phyloP scores from a whole-genome alignment of 2,329 filamentous ascomycete species.

The Epichloe glyceriae region DNA sequence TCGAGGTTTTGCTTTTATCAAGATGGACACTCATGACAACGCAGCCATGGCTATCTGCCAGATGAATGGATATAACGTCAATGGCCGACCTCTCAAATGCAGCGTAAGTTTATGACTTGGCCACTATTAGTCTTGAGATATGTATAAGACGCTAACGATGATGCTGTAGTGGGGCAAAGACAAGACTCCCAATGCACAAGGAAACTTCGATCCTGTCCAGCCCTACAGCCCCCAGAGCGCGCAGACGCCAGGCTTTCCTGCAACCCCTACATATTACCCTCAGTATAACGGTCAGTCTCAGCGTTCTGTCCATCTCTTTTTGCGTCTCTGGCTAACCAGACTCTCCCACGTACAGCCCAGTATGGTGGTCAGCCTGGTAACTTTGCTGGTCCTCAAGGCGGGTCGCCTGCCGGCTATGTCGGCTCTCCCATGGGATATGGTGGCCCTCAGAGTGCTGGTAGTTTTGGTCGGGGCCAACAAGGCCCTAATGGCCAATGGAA shows the following conservation, averaged over 20 bases:
- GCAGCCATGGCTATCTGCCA: constrained; percentile 98
- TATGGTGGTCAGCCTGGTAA: constrained; percentile 55
- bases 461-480: constrained; percentile 67
- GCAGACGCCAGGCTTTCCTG: constrained; percentile 60
- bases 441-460: constrained; percentile 62
- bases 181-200: constrained; percentile 62
- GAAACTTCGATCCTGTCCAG: constrained; percentile 63
- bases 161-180: constrained; percentile 86
- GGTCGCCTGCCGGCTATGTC: constrained; percentile 49
- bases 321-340: constrained; percentile 4
- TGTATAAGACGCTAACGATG: background rate
- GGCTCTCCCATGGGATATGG: constrained; percentile 60
- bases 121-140: background rate
- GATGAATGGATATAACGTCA: constrained; percentile 94
- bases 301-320: background rate
- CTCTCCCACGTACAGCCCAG: constrained; percentile 25
- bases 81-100: constrained; percentile 93
- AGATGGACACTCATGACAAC: constrained; percentile 98
- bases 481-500: constrained; percentile 43
- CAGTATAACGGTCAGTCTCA: constrained; percentile 70
- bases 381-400: constrained; percentile 49
- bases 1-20: constrained; percentile 95
- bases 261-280: constrained; percentile 78
- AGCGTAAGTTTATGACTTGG: constrained; percentile 57
- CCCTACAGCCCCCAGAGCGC: constrained; percentile 61